phyloP scores from a whole-genome alignment of 1,284 basidiomycete species.

The Moniliophthora roreri region DNA sequence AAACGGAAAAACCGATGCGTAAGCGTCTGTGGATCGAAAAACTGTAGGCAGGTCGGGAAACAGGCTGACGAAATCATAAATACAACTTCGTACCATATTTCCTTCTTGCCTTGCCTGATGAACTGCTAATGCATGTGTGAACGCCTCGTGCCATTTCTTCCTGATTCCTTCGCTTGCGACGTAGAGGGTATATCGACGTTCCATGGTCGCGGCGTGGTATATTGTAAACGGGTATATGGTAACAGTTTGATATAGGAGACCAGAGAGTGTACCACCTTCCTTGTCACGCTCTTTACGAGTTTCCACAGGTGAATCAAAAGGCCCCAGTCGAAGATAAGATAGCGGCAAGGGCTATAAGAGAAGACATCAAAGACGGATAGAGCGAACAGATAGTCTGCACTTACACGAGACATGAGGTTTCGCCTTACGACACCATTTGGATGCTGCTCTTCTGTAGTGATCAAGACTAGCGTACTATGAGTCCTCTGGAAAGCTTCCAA shows the following conservation, averaged over 20 bases:
- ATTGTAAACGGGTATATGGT: constrained; percentile 73
- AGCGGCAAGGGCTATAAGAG: constrained; percentile 66
- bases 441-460: constrained; percentile 60
- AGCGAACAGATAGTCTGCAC: constrained; percentile 18
- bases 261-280: constrained; percentile 57
- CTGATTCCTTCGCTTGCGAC: constrained; percentile 56
- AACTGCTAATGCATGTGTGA: constrained; percentile 61
- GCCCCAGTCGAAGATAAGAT: constrained; percentile 69
- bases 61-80: background rate
- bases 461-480: constrained; percentile 58
- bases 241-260: constrained; percentile 47
- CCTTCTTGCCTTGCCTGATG: constrained; percentile 62
- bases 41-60: constrained; percentile 38
- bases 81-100: constrained; percentile 56
- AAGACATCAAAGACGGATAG: constrained; percentile 4
- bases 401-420: constrained; percentile 63
- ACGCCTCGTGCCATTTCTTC: constrained; percentile 59
- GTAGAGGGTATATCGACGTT: constrained; percentile 70
- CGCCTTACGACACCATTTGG: constrained; percentile 47
- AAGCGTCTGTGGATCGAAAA: constrained; percentile 59
- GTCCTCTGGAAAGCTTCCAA: constrained; percentile 7
- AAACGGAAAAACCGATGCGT: constrained; percentile 61
- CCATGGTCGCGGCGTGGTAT: constrained; percentile 61
- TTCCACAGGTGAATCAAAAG: constrained; percentile 58
- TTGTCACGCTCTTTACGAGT: constrained; percentile 59